Conservation (phyloP, 164 flowering plant genomes). For the Sextonia rubra region DNA sequence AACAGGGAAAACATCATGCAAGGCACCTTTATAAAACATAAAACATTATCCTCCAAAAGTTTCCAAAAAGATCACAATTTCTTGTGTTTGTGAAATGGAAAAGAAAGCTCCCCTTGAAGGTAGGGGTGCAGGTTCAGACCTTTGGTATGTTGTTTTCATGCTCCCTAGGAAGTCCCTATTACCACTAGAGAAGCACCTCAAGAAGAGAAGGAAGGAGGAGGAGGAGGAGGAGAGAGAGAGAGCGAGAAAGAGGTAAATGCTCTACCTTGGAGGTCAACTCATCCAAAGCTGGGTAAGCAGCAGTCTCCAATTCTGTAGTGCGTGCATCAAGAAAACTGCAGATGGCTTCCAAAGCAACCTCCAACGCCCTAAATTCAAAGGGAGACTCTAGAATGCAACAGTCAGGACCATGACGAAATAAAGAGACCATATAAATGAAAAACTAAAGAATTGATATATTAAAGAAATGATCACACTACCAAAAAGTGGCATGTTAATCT, state of each 20-base stretch:
- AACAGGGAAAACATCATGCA: no score
- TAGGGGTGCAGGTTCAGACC: no score
- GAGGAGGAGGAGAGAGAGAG: no score
- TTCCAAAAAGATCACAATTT: no score
- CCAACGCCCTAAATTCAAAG: constrained; percentile 91
- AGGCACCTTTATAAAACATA: no score
- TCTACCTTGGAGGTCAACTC: constrained; percentile 84
- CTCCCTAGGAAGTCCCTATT: no score
- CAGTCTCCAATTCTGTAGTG: constrained; percentile 80
- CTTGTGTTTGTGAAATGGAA: no score
- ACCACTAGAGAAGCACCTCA: no score
- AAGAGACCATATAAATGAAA: not conserved
- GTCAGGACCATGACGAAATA: not conserved
- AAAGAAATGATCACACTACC: not conserved
- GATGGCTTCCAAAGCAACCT: constrained; percentile 89
- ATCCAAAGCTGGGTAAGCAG: constrained; percentile 92
- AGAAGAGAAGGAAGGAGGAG: no score
- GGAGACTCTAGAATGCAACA: constrained; percentile 66
- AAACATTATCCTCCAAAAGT: no score
- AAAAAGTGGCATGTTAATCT: not conserved
- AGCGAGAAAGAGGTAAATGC: not conserved
- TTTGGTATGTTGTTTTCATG: no score
- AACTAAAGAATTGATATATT: not conserved
- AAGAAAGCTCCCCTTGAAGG: no score
- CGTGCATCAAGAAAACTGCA: constrained; percentile 93